These are phyloP conservation scores for Brassica nigra DNA, from an alignment of 345 rosid genomes.

Conservation along the genomic window DNA sequence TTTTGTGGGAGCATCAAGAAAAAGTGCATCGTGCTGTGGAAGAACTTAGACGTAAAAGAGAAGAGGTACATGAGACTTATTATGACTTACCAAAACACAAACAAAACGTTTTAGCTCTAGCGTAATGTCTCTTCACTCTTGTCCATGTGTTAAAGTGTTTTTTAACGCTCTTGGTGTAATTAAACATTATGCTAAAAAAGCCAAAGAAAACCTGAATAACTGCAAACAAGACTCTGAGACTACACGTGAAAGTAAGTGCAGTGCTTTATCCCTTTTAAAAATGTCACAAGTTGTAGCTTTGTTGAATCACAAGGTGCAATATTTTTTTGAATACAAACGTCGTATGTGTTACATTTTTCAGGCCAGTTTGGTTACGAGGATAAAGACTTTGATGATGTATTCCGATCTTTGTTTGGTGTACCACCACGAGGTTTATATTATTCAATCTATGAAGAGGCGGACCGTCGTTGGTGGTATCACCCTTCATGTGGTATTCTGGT, in stretches of 20 bases:
- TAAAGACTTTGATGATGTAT: conserved; percentile 50
- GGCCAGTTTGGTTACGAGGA: conserved; percentile 56
- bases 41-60: conserved; percentile 16
- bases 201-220: conserved; percentile 31
- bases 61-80: conserved; percentile 12
- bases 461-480: conserved; percentile 42
- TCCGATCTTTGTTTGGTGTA: conserved; percentile 58
- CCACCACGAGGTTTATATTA: conserved; percentile 41
- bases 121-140: not conserved
- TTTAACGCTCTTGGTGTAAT: conserved; percentile 42
- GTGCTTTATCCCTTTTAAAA: not conserved
- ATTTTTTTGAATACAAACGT: not conserved
- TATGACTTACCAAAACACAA: not conserved
- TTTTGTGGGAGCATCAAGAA: not conserved
- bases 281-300: not conserved
- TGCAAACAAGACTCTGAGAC: conserved; percentile 36
- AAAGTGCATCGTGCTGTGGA: conserved; percentile 29
- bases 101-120: not conserved
- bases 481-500: conserved; percentile 42
- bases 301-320: conserved; percentile 1
- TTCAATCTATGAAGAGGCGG: conserved; percentile 47
- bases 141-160: conserved; percentile 10
- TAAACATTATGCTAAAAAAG: conserved; percentile 32
- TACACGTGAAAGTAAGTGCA: conserved; percentile 53
- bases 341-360: conserved; percentile 30